These are phyloP conservation scores for Pisolithus albus DNA, from an alignment of 768 basidiomycete species.

Conservation along the genomic window DNA sequence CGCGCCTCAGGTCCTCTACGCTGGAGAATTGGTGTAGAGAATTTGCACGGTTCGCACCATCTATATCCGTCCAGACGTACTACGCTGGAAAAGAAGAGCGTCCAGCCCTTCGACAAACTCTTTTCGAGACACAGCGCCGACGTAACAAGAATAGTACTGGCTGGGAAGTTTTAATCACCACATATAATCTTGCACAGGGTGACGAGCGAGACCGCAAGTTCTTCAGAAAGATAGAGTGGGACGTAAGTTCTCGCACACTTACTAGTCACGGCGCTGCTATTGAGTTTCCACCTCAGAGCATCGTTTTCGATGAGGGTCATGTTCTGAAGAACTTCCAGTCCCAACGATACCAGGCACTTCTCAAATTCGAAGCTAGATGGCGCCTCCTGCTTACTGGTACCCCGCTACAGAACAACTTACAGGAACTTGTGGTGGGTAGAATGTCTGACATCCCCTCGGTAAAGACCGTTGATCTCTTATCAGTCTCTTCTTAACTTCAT, in stretches of 20 bases:
- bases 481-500: constrained; percentile 99
- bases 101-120: constrained; percentile 58
- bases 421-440: constrained; percentile 73
- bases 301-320: constrained; percentile 96
- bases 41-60: constrained; percentile 85
- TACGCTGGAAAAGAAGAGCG: constrained; percentile 92
- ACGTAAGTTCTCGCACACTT: constrained; percentile 49
- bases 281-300: constrained; percentile 47
- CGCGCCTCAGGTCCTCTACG: constrained; percentile 69
- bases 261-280: not conserved
- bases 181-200: constrained; percentile 91
- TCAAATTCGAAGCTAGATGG: constrained; percentile 85
- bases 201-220: constrained; percentile 86
- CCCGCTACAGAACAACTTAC: constrained; percentile 86
- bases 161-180: constrained; percentile 93
- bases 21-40: constrained; percentile 99
- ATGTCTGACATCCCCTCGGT: constrained; percentile 2
- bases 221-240: constrained; percentile 85
- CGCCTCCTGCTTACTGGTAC: constrained; percentile 91
- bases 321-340: constrained; percentile 96
- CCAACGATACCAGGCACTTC: constrained; percentile 86
- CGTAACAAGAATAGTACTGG: constrained; percentile 46
- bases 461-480: constrained; percentile 2
- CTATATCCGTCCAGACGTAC: constrained; percentile 81
- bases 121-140: constrained; percentile 52